phyloP scores from a whole-genome alignment of 2,329 filamentous ascomycete species.

The Aspergillus sojae region DNA sequence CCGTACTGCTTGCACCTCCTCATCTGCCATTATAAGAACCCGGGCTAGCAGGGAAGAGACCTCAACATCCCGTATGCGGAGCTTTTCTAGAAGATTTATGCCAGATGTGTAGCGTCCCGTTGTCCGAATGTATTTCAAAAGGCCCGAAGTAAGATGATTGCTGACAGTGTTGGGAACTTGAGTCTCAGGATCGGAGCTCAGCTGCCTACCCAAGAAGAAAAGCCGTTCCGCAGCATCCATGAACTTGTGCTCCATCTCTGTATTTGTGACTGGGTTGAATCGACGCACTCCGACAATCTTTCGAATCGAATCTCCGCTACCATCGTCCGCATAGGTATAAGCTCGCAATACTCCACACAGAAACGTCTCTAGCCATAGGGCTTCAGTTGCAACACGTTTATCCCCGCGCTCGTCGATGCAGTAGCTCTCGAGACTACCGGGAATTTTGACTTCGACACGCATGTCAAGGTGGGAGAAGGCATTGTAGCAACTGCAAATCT shows the following conservation, averaged over 20 bases:
- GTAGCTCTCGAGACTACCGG: conserved; percentile 93
- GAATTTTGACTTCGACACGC: conserved; percentile 97
- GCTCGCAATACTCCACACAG: conserved; percentile 91
- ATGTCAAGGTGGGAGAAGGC: conserved; percentile 97
- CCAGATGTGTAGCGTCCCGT: conserved; percentile 92
- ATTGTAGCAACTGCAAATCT: conserved; percentile 80
- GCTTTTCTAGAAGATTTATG: conserved; percentile 96
- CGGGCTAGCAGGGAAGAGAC: conserved; percentile 90
- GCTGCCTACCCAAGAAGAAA: conserved; percentile 93
- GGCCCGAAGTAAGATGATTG: conserved; percentile 91
- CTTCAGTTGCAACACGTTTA: conserved; percentile 88
- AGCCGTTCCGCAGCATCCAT: conserved; percentile 90
- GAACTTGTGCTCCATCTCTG: conserved; percentile 97
- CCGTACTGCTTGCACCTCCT: conserved; percentile 93
- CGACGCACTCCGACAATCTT: conserved; percentile 96
- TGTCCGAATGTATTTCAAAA: conserved; percentile 92
- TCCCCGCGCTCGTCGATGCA: conserved; percentile 96
- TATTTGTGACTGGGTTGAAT: conserved; percentile 97
- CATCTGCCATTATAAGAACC: conserved; percentile 90
- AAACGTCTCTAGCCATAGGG: conserved; percentile 96
- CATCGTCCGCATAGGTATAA: conserved; percentile 95
- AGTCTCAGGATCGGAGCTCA: conserved; percentile 94
- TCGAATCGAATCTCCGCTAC: conserved; percentile 89
- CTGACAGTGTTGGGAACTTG: conserved; percentile 96
- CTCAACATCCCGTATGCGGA: conserved; percentile 85